Conservation (phyloP, 257 asterid genomes). For the Cynanchum wilfordii region DNA sequence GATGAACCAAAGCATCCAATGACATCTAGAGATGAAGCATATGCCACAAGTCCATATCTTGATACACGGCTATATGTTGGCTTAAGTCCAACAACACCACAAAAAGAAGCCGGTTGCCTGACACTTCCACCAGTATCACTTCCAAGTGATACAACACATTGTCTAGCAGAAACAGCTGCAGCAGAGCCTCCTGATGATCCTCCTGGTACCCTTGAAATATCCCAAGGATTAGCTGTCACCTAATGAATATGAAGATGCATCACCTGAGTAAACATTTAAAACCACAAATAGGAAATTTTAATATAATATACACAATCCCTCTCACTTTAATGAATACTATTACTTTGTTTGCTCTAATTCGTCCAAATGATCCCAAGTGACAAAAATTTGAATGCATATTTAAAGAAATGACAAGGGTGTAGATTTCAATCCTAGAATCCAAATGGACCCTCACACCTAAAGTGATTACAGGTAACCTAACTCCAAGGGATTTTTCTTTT, state of each 20-base stretch:
- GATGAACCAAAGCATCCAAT: conserved; percentile 98
- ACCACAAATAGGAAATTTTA: conserved; percentile 33
- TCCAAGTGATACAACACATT: conserved; percentile 90
- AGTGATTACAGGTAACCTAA: neutral
- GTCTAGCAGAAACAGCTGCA: conserved; percentile 94
- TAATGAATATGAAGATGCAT: conserved; percentile 62
- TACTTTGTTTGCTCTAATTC: neutral
- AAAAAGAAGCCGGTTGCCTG: conserved; percentile 95
- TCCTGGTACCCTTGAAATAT: conserved; percentile 92
- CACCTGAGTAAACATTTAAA: conserved; percentile 67
- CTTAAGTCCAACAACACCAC: conserved; percentile 93
- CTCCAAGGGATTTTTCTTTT: neutral
- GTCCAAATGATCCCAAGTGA: neutral
- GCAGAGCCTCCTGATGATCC: conserved; percentile 99
- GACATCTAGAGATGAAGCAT: conserved; percentile 95
- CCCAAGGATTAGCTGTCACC: conserved; percentile 99
- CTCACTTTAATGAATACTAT: neutral
- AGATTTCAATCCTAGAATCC: neutral
- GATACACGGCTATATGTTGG: conserved; percentile 99
- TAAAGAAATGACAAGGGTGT: neutral
- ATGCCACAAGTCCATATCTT: conserved; percentile 95
- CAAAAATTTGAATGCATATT: neutral
- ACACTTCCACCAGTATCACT: conserved; percentile 99
- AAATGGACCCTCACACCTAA: neutral
- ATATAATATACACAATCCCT: conserved; percentile 2